Evolutionary conservation across 257 asterid genomes (phyloP), one percentile per base, ranked within the genome.

Genomic region (Thymus quinquecostatus): DNA sequence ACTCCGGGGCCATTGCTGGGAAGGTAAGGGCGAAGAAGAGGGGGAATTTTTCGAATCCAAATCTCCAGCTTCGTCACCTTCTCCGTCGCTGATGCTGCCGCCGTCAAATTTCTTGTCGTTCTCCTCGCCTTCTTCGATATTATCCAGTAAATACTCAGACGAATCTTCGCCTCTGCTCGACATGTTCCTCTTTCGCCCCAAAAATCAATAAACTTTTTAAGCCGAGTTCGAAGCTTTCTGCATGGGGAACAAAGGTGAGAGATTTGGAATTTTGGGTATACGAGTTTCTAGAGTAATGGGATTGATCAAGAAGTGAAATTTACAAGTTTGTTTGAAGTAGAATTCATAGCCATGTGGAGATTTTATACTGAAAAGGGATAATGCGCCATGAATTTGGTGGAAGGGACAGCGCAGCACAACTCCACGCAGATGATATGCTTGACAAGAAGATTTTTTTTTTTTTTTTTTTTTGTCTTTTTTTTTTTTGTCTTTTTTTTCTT

Each of bases 1-100:
- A 81, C 96, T 89, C 79, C 76, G 88, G 68, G 96, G 96, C 96
- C 94, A 89, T 64, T 82, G 87, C 63, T 83, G 88, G 56, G 86
- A 84, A 71, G 68, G 51, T 68, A 86, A 83, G 6, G 77, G 67
- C 8, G 81, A 51, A 30, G 62, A 51, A 60, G 71, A 50, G 27
- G 68, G 47, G 49, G 77, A 51, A 1, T 59, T 60, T 53, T 71
- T 45, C 34, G 63, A 9, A 54, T 29, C 6, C 13, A 48, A 13
- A 9, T 73, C 75, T 11, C 68, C 78, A 3, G 36, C 69, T 8
- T 21, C 81, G 66, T 4, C 65, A 40, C 34, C 79, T 8, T 71
- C 78, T 43, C 33, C 78, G 44, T 73, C 74, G 14, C 40, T 60
- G 70, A 64, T 21, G 64, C 77, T 60, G 63, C 44, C 63, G 30